Base-by-base conservation (phyloP, 441 rosid genomes). In the Gossypium schwendimanii region DNA sequence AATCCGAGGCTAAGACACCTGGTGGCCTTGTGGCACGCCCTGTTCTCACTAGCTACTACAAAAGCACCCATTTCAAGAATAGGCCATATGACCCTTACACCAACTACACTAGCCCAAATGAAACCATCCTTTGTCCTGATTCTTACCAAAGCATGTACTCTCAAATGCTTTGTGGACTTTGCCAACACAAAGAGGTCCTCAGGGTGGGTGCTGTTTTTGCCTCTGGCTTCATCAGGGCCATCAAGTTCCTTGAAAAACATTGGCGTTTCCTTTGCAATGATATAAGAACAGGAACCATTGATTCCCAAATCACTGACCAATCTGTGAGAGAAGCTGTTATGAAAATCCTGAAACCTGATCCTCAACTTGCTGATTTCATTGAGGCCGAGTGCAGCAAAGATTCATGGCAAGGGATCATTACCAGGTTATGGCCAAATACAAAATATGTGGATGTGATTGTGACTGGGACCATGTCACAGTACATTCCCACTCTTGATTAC, bases 161-260 rank as follows among this genome's bases (percentile, higher is more conserved):
- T 68, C 99, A 94, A 73, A 69, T 94, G 85, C 97, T 94, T 63
- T 94, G 98, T 77, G 98, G 97, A 76, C 94, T 94, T 52, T 88
- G 85, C 83, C 96, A 88, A 49, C 86, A 76, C 85, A 73, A 81
- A 4, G 96, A 94, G 71, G 99, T 94, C 62, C 92, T 94, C 54
- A 86, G 99, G 60, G 99, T 94, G 7, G 99, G 99, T 0, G 99
- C 98, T 23, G 96, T 94, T 63, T 94, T 94, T 14, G 99, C 99
- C 81, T 94, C 98, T 36, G 99, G 98, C 18, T 92, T 94, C 87
- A 89, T 95, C 73, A 84, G 97, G 76, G 97, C 98, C 31, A 93
- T 95, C 81, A 85, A 87, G 28, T 95, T 95, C 82, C 84, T 95
- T 23, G 93, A 93, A 77, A 92, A 89, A 58, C 93, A 84, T 62